These are phyloP conservation scores for Candida awuae DNA, from an alignment of 805 yeast genomes.

Conservation along the genomic window DNA sequence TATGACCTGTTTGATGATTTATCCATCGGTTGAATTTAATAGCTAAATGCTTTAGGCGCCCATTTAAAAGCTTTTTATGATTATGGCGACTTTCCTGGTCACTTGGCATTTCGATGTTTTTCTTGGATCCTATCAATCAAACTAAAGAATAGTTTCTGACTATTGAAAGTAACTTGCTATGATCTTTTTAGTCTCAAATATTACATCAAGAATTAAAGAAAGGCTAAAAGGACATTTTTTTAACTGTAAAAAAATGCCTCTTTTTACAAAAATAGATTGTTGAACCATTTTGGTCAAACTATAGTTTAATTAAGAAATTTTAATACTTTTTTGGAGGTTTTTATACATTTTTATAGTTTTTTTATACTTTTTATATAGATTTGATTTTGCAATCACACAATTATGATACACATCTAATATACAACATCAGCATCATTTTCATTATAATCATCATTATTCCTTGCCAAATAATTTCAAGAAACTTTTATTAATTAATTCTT, in stretches of 20 bases:
- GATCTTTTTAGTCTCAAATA: too few species aligned
- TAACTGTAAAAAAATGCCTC: too few species aligned
- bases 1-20: slow-evolving; percentile 17
- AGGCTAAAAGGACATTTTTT: too few species aligned
- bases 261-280: too few species aligned
- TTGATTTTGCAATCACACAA: too few species aligned
- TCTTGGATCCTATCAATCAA: too few species aligned
- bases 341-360: slow-evolving; percentile 9
- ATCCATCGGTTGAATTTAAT: slow-evolving; percentile 25
- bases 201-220: too few species aligned
- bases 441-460: too few species aligned
- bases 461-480: slow-evolving; percentile 41
- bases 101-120: too few species aligned
- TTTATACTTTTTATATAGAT: background rate
- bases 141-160: too few species aligned
- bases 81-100: slow-evolving; percentile 2
- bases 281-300: too few species aligned
- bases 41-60: slow-evolving; percentile 12
- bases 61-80: background rate
- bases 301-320: slow-evolving; percentile 1
- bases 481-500: slow-evolving; percentile 59
- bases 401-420: slow-evolving; percentile 5
- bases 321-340: background rate
- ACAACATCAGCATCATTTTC: slow-evolving; percentile 4
- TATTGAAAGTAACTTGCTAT: too few species aligned